These are phyloP conservation scores for Talaromyces sp. DNA, from an alignment of 2,329 filamentous ascomycete species.

Conservation along the genomic window DNA sequence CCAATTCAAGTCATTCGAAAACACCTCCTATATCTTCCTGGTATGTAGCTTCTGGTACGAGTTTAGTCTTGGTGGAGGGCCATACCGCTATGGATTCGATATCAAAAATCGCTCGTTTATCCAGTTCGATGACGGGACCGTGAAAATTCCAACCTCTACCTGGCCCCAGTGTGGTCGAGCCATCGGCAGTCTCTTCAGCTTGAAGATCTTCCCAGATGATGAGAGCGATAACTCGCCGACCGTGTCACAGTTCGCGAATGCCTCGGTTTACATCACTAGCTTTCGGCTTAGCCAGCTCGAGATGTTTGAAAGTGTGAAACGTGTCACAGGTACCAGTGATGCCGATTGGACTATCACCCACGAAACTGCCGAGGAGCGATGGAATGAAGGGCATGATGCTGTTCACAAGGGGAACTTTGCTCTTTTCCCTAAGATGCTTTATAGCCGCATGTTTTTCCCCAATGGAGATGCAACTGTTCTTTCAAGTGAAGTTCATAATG, in stretches of 20 bases:
- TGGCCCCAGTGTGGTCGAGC: constrained; percentile 5
- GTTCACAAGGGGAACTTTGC: constrained; percentile 2
- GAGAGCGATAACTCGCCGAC: not conserved
- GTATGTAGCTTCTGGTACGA: constrained; percentile 11
- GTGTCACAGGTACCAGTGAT: constrained; percentile 60
- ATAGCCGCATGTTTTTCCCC: constrained; percentile 4
- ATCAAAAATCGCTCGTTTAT: not conserved
- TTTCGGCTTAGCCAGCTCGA: constrained; percentile 65
- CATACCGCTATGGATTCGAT: constrained; percentile 8
- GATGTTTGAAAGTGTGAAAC: constrained; percentile 63
- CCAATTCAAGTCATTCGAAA: not conserved
- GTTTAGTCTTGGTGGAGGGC: constrained; percentile 5
- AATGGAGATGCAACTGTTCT: not conserved
- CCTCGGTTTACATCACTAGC: constrained; percentile 1
- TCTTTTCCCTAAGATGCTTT: constrained; percentile 1
- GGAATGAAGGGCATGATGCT: not conserved
- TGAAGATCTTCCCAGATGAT: constrained; percentile 4
- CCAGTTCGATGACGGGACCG: constrained; percentile 1
- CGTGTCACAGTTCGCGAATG: not conserved
- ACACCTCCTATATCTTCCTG: not conserved
- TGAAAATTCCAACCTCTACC: not conserved
- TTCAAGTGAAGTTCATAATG: constrained; percentile 1
- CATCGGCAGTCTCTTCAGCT: constrained; percentile 1
- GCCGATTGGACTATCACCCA: constrained; percentile 62
- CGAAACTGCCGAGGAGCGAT: constrained; percentile 39